These are phyloP conservation scores for Xerocomellus chrysenteron DNA, from an alignment of 768 basidiomycete genomes.

Conservation along the genomic window DNA sequence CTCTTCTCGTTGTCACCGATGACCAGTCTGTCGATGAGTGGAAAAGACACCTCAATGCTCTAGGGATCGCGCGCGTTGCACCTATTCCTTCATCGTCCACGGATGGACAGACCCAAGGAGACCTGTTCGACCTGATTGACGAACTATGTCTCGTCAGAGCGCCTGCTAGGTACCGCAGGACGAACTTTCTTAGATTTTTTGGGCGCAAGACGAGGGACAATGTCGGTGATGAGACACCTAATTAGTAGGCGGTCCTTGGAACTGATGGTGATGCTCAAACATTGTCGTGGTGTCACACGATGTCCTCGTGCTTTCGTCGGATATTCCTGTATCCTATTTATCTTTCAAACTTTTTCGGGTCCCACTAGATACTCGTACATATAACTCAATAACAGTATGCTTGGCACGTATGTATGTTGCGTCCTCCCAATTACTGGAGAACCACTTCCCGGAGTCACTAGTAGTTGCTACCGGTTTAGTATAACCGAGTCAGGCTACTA, in stretches of 20 bases:
- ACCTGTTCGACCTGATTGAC: conserved; percentile 13
- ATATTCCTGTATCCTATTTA: background rate
- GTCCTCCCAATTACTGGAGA: background rate
- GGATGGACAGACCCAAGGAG: background rate
- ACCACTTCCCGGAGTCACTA: too few species aligned
- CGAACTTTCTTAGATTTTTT: conserved; percentile 16
- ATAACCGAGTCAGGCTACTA: too few species aligned
- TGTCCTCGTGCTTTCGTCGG: background rate
- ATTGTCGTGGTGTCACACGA: background rate
- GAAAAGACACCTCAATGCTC: conserved; percentile 3
- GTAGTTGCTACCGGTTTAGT: too few species aligned
- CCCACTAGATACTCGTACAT: background rate
- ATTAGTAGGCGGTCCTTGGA: background rate
- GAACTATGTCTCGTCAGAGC: conserved; percentile 27
- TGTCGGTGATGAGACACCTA: background rate
- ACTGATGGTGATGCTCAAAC: background rate
- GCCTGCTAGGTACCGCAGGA: conserved; percentile 14
- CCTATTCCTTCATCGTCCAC: background rate
- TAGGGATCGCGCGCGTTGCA: conserved; percentile 18
- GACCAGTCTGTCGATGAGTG: conserved; percentile 5
- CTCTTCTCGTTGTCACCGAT: conserved; percentile 23
- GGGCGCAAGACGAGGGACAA: conserved; percentile 12
- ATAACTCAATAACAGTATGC: background rate
- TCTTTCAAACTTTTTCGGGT: background rate
- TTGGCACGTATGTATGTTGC: background rate